Evolutionary conservation across 2,329 filamentous ascomycete genomes (phyloP), one percentile per base, ranked within the genome.

Genomic region (Ophioceras dolichostomum): DNA sequence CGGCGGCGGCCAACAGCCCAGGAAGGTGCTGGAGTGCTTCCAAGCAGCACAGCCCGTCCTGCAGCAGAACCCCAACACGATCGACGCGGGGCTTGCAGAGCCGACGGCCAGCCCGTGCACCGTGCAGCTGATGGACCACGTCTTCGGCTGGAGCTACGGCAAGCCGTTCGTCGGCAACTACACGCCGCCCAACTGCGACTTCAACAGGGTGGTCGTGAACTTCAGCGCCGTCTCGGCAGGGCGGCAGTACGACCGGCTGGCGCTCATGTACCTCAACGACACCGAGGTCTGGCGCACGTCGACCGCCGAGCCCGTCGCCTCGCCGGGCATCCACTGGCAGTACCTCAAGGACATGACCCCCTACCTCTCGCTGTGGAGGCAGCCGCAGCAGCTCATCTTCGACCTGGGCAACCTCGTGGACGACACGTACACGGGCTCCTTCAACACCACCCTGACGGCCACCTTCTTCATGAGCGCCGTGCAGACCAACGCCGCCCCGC

Each of bases 201-300:
- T 89, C 61, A 81, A 86, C 50, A 70, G 76, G 24, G 79, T 88
- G 13, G 69, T 74, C 18, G 74, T 91, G 55, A 86, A 87, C 50
- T 71, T 91, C 46, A 88, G 81, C 1, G 78, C 83, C 12, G 73
- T 73, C 1, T 83, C 79, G 9, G 62, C 65, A 43, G 85, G 85
- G 1, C 68, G 73, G 3, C 85, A 93, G 48, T 88, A 73, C 55
- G 85, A 93, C 53, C 71, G 84, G 28, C 65, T 89, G 8, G 85
- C 76, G 4, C 56, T 80, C 22, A 78, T 91, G 68, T 91, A 79
- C 48, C 64, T 91, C 27, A 76, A 75, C 29, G 81, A 89, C 53
- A 76, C 73, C 9, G 84, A 93, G 53, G 68, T 93, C n/a, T 91
- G 82, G 65, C 68, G 84, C 18, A 88, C 83, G 2, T 87, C 83